phyloP scores from a whole-genome alignment of 2,329 filamentous ascomycete species.

The Aspergillus chevalieri region DNA sequence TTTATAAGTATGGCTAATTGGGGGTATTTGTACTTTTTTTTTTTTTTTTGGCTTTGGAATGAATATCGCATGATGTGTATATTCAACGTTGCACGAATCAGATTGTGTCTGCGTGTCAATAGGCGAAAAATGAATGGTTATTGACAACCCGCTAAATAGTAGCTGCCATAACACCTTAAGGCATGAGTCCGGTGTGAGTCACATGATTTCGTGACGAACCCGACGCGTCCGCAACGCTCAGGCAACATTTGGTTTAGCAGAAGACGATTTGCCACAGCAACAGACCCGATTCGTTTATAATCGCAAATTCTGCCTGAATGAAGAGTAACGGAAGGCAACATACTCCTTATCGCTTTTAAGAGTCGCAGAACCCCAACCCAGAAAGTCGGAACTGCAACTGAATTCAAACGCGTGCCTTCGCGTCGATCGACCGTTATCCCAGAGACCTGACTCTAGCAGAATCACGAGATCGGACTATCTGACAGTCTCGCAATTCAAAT shows the following conservation, averaged over 20 bases:
- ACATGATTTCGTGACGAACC: conserved; percentile 33
- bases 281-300: neutral
- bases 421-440: neutral
- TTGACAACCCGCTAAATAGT: neutral
- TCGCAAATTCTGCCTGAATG: neutral
- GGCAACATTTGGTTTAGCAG: neutral
- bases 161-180: neutral
- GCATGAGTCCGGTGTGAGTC: conserved; percentile 1
- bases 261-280: conserved; percentile 18
- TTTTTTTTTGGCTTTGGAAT: too few relatives aligned
- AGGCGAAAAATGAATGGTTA: too few relatives aligned
- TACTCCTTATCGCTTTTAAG: neutral
- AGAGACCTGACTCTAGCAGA: neutral
- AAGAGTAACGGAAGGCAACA: neutral
- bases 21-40: neutral
- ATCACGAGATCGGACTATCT: neutral
- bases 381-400: conserved; percentile 2
- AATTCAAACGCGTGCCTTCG: conserved; percentile 12
- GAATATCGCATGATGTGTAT: too few relatives aligned
- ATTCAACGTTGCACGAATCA: too few relatives aligned
- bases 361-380: neutral
- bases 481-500: neutral
- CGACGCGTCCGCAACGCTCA: conserved; percentile 24
- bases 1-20: neutral
- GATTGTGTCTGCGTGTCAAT: too few relatives aligned